Conservation (phyloP, 805 yeast species). For the Candida pini region DNA sequence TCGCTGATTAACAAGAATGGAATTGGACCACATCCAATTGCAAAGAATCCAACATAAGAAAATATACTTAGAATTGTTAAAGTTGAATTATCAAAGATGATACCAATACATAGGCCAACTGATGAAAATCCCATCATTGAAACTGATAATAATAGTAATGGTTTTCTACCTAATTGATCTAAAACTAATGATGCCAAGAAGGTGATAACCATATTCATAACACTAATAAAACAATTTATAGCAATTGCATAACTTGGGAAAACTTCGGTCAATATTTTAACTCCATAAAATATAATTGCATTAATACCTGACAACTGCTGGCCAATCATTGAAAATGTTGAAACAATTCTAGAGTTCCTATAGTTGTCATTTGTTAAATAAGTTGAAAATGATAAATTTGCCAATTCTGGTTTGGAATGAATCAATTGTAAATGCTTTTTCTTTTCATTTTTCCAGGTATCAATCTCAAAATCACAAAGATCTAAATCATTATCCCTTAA, state of each 20-base stretch:
- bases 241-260: conserved; percentile 67
- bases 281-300: conserved; percentile 90
- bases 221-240: conserved; percentile 72
- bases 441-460: conserved; percentile 26
- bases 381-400: conserved; percentile 24
- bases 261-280: conserved; percentile 64
- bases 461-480: conserved; percentile 20
- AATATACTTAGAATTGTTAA: conserved; percentile 62
- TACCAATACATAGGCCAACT: conserved; percentile 60
- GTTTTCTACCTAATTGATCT: conserved; percentile 73
- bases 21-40: conserved; percentile 91
- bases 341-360: conserved; percentile 54
- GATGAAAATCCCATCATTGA: conserved; percentile 63
- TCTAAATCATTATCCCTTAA: conserved; percentile 24
- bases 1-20: conserved; percentile 88
- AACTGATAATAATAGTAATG: conserved; percentile 62
- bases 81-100: conserved; percentile 39
- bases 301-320: conserved; percentile 95
- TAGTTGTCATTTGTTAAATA: conserved; percentile 51
- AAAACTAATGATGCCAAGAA: conserved; percentile 66
- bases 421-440: conserved; percentile 18
- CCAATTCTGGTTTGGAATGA: conserved; percentile 17
- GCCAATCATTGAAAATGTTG: conserved; percentile 67
- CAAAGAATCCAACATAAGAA: conserved; percentile 76
- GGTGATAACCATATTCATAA: conserved; percentile 71